Evolutionary conservation across 768 basidiomycete species (phyloP).

Genomic region (Rhizopogon salebrosus): DNA sequence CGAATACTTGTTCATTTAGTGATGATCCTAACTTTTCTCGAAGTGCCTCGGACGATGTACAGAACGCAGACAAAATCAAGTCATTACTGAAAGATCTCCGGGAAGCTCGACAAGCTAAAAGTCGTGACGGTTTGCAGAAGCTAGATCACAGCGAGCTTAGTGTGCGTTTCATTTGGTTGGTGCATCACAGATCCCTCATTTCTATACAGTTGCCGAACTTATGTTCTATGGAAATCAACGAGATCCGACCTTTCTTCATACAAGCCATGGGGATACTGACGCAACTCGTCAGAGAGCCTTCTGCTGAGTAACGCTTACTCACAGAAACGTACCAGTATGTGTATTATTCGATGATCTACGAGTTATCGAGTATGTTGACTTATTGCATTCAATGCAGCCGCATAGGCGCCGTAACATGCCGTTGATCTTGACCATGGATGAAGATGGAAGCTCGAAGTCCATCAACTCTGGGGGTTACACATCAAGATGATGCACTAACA

Average conservation of each 20-base stretch:
- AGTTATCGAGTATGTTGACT: not conserved
- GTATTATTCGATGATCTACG: not conserved
- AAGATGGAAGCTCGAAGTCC: not conserved
- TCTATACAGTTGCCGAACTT: slow-evolving; percentile 68
- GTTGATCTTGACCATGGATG: not conserved
- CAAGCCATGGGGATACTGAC: slow-evolving; percentile 73
- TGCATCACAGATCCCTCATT: not conserved
- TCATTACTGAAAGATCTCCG: slow-evolving; percentile 91
- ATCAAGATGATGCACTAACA: not conserved
- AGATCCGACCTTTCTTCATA: slow-evolving; percentile 85
- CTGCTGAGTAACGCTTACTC: not conserved
- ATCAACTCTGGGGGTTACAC: not conserved
- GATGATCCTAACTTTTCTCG: not conserved
- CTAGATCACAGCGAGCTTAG: slow-evolving; percentile 80
- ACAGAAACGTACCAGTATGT: not conserved
- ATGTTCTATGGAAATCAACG: slow-evolving; percentile 90
- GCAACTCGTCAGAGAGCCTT: slow-evolving; percentile 38
- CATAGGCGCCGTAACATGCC: not conserved
- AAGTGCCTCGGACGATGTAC: slow-evolving; percentile 89
- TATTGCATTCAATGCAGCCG: not conserved
- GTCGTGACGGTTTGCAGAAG: slow-evolving; percentile 74
- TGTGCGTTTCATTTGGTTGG: slow-evolving; percentile 31
- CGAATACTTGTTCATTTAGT: not conserved
- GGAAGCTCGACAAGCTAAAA: slow-evolving; percentile 93
- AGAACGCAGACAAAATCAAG: slow-evolving; percentile 77